A percentile compares a stretch with the other conserved stretches of the same genome.
Conservation (phyloP, 805 yeast genomes). For the Diddensiella transvaalensis region DNA sequence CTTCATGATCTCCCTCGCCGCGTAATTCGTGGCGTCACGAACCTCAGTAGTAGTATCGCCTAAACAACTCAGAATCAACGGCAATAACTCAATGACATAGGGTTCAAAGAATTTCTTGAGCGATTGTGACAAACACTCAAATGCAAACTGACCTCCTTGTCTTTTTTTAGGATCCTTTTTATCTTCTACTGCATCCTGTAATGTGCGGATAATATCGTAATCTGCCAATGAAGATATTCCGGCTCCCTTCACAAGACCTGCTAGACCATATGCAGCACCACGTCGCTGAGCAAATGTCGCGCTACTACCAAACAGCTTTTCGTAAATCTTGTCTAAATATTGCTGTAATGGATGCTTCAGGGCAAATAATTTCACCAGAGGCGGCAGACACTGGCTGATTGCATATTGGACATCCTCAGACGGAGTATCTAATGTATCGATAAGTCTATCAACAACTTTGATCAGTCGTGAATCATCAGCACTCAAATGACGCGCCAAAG, state of each 20-base stretch:
- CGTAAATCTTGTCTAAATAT: slow-evolving; percentile 57
- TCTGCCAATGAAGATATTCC: slow-evolving; percentile 77
- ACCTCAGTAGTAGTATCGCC: slow-evolving; percentile 88
- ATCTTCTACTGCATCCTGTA: slow-evolving; percentile 84
- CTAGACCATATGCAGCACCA: slow-evolving; percentile 95
- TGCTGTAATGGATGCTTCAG: slow-evolving; percentile 39
- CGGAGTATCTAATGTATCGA: slow-evolving; percentile 77
- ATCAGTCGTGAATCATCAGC: slow-evolving; percentile 60
- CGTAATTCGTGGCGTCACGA: slow-evolving; percentile 81
- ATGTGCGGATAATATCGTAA: slow-evolving; percentile 68
- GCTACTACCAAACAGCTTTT: slow-evolving; percentile 53
- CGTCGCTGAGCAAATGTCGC: slow-evolving; percentile 52
- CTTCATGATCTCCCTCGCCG: slow-evolving; percentile 85
- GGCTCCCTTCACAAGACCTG: slow-evolving; percentile 87
- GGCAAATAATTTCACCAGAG: slow-evolving; percentile 57
- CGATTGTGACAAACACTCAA: slow-evolving; percentile 76
- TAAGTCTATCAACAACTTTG: slow-evolving; percentile 61
- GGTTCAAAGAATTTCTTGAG: slow-evolving; percentile 86
- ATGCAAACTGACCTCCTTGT: slow-evolving; percentile 83
- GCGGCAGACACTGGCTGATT: slow-evolving; percentile 79
- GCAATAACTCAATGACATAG: slow-evolving; percentile 83
- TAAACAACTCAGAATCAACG: slow-evolving; percentile 69
- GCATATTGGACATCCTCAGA: slow-evolving; percentile 89
- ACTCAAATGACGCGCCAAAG: slow-evolving; percentile 80
- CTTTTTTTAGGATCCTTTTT: slow-evolving; percentile 68